Percentiles rank a stretch among this genome's conserved stretches.
Evolutionary conservation across 1,284 basidiomycete species (phyloP).

Genomic region (Trametes sp.): DNA sequence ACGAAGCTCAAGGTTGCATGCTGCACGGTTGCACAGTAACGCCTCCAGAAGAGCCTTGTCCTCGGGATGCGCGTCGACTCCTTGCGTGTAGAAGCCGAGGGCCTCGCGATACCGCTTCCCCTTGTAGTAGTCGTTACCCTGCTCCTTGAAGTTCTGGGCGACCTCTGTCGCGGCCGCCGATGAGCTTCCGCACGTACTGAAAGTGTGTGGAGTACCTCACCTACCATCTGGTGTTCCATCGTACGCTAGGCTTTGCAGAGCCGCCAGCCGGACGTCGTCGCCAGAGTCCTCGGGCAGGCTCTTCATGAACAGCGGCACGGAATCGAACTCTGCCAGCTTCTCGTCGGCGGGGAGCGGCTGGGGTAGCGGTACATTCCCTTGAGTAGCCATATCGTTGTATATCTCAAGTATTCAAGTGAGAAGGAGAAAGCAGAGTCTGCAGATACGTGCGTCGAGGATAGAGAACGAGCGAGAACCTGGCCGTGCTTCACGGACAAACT

Average conservation of each 20-base stretch:
- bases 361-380: slow-evolving; percentile 28
- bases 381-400: slow-evolving; percentile 9
- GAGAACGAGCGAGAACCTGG: neutral
- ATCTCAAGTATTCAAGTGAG: neutral
- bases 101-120: slow-evolving; percentile 90
- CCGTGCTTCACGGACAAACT: slow-evolving; percentile 3
- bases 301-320: slow-evolving; percentile 92
- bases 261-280: slow-evolving; percentile 76
- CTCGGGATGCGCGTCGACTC: slow-evolving; percentile 82
- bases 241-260: slow-evolving; percentile 85
- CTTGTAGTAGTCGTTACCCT: slow-evolving; percentile 94
- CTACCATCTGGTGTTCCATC: slow-evolving; percentile 94
- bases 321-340: slow-evolving; percentile 60
- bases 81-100: slow-evolving; percentile 89
- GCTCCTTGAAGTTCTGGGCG: slow-evolving; percentile 92
- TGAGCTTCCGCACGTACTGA: neutral
- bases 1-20: slow-evolving; percentile 91
- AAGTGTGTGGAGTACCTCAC: slow-evolving; percentile 43
- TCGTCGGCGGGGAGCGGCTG: slow-evolving; percentile 52
- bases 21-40: slow-evolving; percentile 89
- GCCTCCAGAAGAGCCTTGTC: slow-evolving; percentile 70
- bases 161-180: slow-evolving; percentile 65
- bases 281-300: slow-evolving; percentile 76
- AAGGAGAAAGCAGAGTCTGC: neutral
- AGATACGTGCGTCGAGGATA: neutral